Base-by-base conservation (phyloP, 2,329 filamentous ascomycete genomes). In the Fusarium neocosmosporiellum region DNA sequence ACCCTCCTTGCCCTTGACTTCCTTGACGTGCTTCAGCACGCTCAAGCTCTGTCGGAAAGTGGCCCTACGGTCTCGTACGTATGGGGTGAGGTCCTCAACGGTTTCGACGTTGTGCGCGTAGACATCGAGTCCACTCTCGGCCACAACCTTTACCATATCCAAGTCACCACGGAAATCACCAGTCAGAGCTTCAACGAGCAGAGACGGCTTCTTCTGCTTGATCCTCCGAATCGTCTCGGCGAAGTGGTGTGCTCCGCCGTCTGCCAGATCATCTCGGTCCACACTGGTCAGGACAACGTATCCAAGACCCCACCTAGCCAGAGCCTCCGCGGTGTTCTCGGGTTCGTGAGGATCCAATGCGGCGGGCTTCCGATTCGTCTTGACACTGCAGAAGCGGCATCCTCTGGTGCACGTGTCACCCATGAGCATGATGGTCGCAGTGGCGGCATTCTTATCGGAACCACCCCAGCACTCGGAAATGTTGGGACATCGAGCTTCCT, bases 351-450 rank as follows among this genome's bases (percentile, higher is more conserved):
- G 93, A 81, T 99, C 96, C 58, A 99, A 88, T 13, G 96, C 94
- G 46, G 92, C 84, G 14, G 94, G 91, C 1, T 86, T 84, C 48
- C 93, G 91, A 66, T 86, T 92, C 4, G 96, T 99, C 88, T 98
- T 98, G 60, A 99, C 96, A 74, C 92, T 94, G 88, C 96, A 99
- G 87, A 99, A 99, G 61, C 96, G 91, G 84, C 96, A 99, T 20
- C 96, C 96, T 68, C 96, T 90, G 20, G 96, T 99, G 84, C 96
- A 99, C 10, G 96, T 98, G 82, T 99, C 96, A 73, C 96, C 96
- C 95, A 98, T 98, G 55, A 99, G 86, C 96, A 99, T 99, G 83
- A 99, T 98, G 13, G 96, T 99, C 3, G 96, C 96, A 34, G 96
- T 99, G 6, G 96, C 96, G 29, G 94, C 92, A 74, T 91, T 92